Evolutionary conservation across 768 basidiomycete species (phyloP).

Genomic region (Lanmaoa pseudosensibilis): DNA sequence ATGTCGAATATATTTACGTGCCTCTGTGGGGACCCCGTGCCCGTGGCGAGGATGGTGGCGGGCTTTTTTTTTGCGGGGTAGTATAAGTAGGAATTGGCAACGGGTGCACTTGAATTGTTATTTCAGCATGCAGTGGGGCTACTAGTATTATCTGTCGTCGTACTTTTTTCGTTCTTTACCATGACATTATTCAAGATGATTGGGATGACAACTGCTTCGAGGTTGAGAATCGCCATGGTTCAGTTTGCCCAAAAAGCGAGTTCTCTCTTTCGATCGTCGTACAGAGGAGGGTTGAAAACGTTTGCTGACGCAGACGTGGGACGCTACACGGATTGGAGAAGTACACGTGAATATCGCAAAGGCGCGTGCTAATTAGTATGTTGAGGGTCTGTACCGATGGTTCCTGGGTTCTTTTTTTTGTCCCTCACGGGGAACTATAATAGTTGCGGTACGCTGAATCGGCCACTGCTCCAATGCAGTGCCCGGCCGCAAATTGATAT

Average conservation of each 20-base stretch:
- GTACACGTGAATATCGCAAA: conserved; percentile 68
- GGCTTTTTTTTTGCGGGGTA: conserved; percentile 57
- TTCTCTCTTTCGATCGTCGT: too few species aligned
- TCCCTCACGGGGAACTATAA: too few species aligned
- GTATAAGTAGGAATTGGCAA: conserved; percentile 74
- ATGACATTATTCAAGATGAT: background rate
- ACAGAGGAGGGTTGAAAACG: too few species aligned
- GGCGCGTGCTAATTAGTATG: conserved; percentile 64
- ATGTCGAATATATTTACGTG: conserved; percentile 38
- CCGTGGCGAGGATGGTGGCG: conserved; percentile 72
- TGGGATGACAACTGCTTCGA: conserved; percentile 17
- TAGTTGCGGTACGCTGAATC: too few species aligned
- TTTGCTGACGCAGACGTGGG: background rate
- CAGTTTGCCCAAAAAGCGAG: conserved; percentile 54
- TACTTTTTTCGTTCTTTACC: too few species aligned
- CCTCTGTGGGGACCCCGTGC: conserved; percentile 81
- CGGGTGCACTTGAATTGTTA: too few species aligned
- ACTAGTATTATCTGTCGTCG: too few species aligned
- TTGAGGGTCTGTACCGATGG: conserved; percentile 49
- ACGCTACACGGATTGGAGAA: conserved; percentile 55
- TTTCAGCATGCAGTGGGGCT: too few species aligned
- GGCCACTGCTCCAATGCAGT: too few species aligned
- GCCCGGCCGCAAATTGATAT: too few species aligned
- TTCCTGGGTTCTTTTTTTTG: too few species aligned
- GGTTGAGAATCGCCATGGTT: conserved; percentile 46